Evolutionary conservation across 163 green algal genomes (phyloP), one percentile per base, ranked within the genome.

Genomic region (Volvox carteri): DNA sequence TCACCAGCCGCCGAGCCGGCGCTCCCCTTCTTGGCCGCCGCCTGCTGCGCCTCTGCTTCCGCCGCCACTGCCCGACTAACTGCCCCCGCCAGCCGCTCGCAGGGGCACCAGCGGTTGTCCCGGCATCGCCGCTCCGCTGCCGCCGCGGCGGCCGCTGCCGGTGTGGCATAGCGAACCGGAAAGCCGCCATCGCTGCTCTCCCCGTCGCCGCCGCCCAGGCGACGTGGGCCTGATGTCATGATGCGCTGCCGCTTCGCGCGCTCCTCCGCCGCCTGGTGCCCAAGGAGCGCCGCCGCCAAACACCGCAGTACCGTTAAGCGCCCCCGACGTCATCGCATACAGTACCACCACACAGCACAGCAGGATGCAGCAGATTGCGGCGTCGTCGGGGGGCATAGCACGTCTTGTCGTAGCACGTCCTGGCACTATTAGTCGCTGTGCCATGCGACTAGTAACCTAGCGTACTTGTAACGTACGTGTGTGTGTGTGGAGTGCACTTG

Each of bases 251-350:
- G 87, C 78, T 92, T 92, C 1, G 87, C 86, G 5, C 95, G 92
- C 46, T 93, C 90, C 91, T 97, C 92, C 28, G 95, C 95, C 68
- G 95, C 95, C 90, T 95, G 91, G n/a, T n/a, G n/a, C n/a, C n/a
- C n/a, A n/a, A n/a, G n/a, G n/a, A n/a, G n/a, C n/a, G n/a, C n/a
- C n/a, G n/a, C n/a, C n/a, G n/a, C n/a, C n/a, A n/a, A n/a, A n/a
- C n/a, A n/a, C n/a, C n/a, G n/a, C n/a, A n/a, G n/a, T n/a, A n/a
- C n/a, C n/a, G n/a, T n/a, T n/a, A n/a, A n/a, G n/a, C n/a, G n/a
- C n/a, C n/a, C n/a, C n/a, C n/a, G n/a, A n/a, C n/a, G n/a, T n/a
- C n/a, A n/a, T n/a, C n/a, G n/a, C n/a, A n/a, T n/a, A n/a, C n/a
- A n/a, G n/a, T n/a, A n/a, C n/a, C n/a, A n/a, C n/a, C n/a, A n/a